A percentile compares a stretch with the other conserved stretches of the same genome.
These are phyloP conservation scores for Hordeum vulgare DNA, from an alignment of 176 grass and related monocot genomes.

Conservation along the genomic window MorexV3_pseudomolecules_assembly NC_058519.1:521246549-521247048, in stretches of 20 bases:
- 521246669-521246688: conserved; percentile 41
- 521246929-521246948: conserved; percentile 25
- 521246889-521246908: conserved; percentile 28
- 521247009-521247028: conserved; percentile 37
- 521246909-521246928: conserved; percentile 30
- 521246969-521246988: conserved; percentile 27
- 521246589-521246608: conserved; percentile 36
- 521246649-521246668: conserved; percentile 39
- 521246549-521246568: conserved; percentile 51
- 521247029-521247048: conserved; percentile 43
- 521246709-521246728: conserved; percentile 23
- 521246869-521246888: conserved; percentile 32
- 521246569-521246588: conserved; percentile 30
- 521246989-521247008: conserved; percentile 31
- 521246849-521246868: conserved; percentile 28
- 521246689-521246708: conserved; percentile 59
- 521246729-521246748: conserved; percentile 19
- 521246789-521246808: conserved; percentile 46
- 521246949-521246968: conserved; percentile 30
- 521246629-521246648: conserved; percentile 38
- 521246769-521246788: conserved; percentile 33
- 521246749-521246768: conserved; percentile 18
- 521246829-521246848: conserved; percentile 50
- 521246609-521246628: conserved; percentile 38
- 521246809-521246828: conserved; percentile 58